Evolutionary conservation across 1,284 basidiomycete species (phyloP).

Genomic region (Rhodotorula sp.): DNA sequence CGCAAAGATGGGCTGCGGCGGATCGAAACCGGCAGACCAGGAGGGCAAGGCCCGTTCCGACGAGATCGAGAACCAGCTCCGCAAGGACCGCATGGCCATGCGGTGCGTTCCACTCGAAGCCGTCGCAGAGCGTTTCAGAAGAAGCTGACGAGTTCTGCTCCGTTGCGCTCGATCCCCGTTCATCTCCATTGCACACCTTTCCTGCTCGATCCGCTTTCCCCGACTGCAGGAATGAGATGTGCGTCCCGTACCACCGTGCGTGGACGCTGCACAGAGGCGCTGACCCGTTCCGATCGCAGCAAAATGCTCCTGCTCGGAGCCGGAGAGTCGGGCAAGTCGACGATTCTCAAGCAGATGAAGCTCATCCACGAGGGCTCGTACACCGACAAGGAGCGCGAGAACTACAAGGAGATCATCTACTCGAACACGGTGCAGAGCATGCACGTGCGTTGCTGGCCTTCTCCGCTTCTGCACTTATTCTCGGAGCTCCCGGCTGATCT

Average conservation of each 20-base stretch:
- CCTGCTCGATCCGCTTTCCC: background rate
- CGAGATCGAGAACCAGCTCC: constrained; percentile 94
- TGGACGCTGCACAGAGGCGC: background rate
- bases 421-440: constrained; percentile 69
- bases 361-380: constrained; percentile 82
- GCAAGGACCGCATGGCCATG: constrained; percentile 84
- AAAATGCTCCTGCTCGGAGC: constrained; percentile 82
- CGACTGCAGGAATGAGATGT: constrained; percentile 32
- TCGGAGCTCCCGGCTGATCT: background rate
- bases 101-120: constrained; percentile 54
- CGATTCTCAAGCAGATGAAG: constrained; percentile 95
- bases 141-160: background rate
- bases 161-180: background rate
- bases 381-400: constrained; percentile 85
- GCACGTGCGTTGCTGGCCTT: constrained; percentile 36
- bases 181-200: background rate
- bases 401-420: constrained; percentile 96
- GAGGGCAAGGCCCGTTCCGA: constrained; percentile 64
- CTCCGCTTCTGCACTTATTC: no score
- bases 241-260: background rate
- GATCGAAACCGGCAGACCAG: constrained; percentile 52
- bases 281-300: constrained; percentile 6
- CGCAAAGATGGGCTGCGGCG: constrained; percentile 53
- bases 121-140: no score
- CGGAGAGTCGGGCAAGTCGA: constrained; percentile 84